A percentile compares a stretch with the other conserved stretches of the same genome.
Evolutionary conservation across 768 basidiomycete species (phyloP).

Genomic region (Tubosaeta sp.): DNA sequence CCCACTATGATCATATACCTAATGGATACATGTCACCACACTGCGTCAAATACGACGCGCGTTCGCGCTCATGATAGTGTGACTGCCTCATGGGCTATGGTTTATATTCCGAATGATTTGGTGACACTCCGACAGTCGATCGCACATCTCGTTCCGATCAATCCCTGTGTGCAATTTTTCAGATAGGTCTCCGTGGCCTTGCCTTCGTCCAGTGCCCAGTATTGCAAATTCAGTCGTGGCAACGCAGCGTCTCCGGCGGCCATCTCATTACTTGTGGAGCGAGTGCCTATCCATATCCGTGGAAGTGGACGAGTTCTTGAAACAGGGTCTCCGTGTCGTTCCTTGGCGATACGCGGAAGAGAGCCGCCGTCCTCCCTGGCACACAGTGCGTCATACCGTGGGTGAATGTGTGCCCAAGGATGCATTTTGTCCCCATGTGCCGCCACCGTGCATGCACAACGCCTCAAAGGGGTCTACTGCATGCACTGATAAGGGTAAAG

Average conservation of each 20-base stretch:
- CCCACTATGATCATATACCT: slow-evolving; percentile 16
- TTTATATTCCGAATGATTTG: slow-evolving; percentile 7
- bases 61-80: slow-evolving; percentile 2
- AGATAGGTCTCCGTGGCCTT: slow-evolving; percentile 23
- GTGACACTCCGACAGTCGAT: slow-evolving; percentile 13
- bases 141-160: slow-evolving; percentile 25
- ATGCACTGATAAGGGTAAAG: slow-evolving; percentile 4
- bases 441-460: slow-evolving; percentile 2
- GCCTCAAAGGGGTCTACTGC: neutral
- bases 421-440: slow-evolving; percentile 13
- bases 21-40: slow-evolving; percentile 14
- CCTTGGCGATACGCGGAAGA: slow-evolving; percentile 1
- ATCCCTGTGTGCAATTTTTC: slow-evolving; percentile 18
- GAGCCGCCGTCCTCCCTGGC: neutral
- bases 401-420: neutral
- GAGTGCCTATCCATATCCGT: slow-evolving; percentile 16
- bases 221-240: slow-evolving; percentile 22
- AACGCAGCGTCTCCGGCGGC: slow-evolving; percentile 17
- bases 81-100: slow-evolving; percentile 17
- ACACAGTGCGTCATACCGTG: slow-evolving; percentile 19
- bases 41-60: slow-evolving; percentile 10
- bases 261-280: slow-evolving; percentile 17
- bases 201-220: slow-evolving; percentile 12
- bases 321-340: slow-evolving; percentile 18
- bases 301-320: slow-evolving; percentile 10